phyloP scores from a whole-genome alignment of 352 stramenopile species.

The Phytophthora litchii region DNA sequence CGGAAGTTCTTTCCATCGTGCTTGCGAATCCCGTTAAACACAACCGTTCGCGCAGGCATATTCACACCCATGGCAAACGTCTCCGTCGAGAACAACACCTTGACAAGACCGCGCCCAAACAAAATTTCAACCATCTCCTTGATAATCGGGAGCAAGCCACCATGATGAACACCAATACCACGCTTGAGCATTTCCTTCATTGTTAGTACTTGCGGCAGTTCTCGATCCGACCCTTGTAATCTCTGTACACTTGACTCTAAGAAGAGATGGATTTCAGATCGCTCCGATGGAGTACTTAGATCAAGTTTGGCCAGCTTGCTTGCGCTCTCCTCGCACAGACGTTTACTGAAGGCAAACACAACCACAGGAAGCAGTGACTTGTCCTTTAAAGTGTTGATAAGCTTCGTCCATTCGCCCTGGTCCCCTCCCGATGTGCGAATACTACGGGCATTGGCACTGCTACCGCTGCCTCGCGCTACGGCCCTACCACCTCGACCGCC shows the following conservation, averaged over 20 bases:
- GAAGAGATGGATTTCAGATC: conserved; percentile 87
- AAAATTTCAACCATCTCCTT: conserved; percentile 99
- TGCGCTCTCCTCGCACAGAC: conserved; percentile 82
- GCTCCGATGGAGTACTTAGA: conserved; percentile 69
- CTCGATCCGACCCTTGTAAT: conserved; percentile 94
- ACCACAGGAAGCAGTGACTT: conserved; percentile 95
- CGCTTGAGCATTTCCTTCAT: conserved; percentile 97
- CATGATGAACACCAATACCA: conserved; percentile 97
- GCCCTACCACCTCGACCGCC: conserved; percentile 38
- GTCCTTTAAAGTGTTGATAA: conserved; percentile 88
- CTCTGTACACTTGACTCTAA: conserved; percentile 77
- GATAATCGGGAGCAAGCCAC: conserved; percentile 97
- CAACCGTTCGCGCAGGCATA: conserved; percentile 97
- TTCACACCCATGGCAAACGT: conserved; percentile 99
- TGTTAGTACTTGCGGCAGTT: conserved; percentile 97
- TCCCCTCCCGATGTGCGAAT: conserved; percentile 67
- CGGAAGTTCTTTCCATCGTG: conserved; percentile 96
- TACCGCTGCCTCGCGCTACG: conserved; percentile 42
- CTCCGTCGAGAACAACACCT: conserved; percentile 99
- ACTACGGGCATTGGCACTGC: conserved; percentile 48
- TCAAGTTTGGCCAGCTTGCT: conserved; percentile 80
- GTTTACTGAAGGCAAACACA: conserved; percentile 93
- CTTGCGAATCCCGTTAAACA: conserved; percentile 98
- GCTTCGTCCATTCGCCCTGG: conserved; percentile 89
- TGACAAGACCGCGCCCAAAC: conserved; percentile 96